Base-by-base conservation (phyloP, 2,329 filamentous ascomycete species). In the Monosporascus sp. region DNA sequence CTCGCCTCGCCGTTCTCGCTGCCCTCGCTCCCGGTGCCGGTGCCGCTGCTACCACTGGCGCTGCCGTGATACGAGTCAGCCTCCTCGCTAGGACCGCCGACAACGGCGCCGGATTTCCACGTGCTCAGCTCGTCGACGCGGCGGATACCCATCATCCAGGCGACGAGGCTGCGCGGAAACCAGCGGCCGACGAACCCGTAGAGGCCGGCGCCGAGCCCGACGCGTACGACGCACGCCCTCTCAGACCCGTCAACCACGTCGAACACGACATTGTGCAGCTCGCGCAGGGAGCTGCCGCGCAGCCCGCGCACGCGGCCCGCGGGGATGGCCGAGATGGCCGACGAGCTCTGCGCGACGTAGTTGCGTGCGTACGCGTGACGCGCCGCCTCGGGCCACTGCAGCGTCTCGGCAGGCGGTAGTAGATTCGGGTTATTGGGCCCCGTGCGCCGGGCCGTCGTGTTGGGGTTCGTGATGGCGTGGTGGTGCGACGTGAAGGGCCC, bases 101-200 rank as follows among this genome's bases (percentile, higher is more conserved):
- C 27, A 34, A 34, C 31, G 31, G 31, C 11, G 31, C 31, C 31
- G 31, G 31, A 34, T 34, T 68, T 79, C 79, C 79, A 82, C 2
- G 74, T 68, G 48, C 75, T 76, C 47, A 84, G 70, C 66, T 83
- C 76, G 51, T 82, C 77, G 17, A 86, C 82, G 52, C 74, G 75
- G 55, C 85, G 77, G 53, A 92, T 81, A 11, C 91, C 91, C 82
- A 97, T 87, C 88, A 97, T 96, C 88, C 90, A 94, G 2, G 85
- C 85, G n/a, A 97, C 87, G 17, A 97, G 68, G 3, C 84, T 80
- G 20, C 82, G 78, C 1, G 94, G 93, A 24, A 88, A 79, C 82
- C 87, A 93, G 39, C 82, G 81, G 6, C 92, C 94, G 7, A 97
- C 87, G 31, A 97, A 78, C 39, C 89, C 88, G 70, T 97, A 97